A percentile compares a stretch with the other conserved stretches of the same genome.
Conservation (phyloP, 176 grass and related monocot genomes). For the Ampelocalamus luodianensis region DNA sequence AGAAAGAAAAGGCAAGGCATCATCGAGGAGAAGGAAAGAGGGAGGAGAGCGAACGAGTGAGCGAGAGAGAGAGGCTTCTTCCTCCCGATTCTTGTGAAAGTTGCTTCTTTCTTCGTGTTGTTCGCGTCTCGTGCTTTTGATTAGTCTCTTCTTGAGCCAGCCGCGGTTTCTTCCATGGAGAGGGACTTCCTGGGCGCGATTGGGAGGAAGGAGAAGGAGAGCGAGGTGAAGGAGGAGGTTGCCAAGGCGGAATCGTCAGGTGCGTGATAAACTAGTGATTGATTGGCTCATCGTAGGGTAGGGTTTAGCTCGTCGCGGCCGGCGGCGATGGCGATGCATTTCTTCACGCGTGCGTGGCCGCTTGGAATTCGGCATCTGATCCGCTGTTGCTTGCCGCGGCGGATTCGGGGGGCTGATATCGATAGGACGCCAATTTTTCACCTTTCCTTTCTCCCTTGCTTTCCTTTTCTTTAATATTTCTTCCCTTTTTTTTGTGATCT, state of each 20-base stretch:
- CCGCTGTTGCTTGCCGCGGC: not conserved
- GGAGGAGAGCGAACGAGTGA: not conserved
- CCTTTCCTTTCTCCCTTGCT: not conserved
- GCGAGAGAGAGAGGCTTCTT: too few relatives aligned
- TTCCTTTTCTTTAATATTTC: not conserved
- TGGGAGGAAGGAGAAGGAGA: slow-evolving; percentile 31
- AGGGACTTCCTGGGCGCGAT: slow-evolving; percentile 79
- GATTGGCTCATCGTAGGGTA: not conserved
- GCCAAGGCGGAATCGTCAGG: slow-evolving; percentile 32
- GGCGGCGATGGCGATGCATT: not conserved
- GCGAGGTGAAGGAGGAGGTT: slow-evolving; percentile 16
- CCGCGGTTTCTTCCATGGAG: slow-evolving; percentile 56
- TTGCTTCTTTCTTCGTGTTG: not conserved
- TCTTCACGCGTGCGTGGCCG: not conserved
- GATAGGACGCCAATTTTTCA: not conserved
- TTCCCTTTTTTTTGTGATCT: not conserved
- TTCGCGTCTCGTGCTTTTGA: not conserved
- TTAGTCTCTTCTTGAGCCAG: not conserved
- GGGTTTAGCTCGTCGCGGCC: not conserved
- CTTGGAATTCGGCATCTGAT: slow-evolving; percentile 9
- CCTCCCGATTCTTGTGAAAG: slow-evolving; percentile 15
- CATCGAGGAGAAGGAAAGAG: not conserved
- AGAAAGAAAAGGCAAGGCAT: slow-evolving; percentile 37
- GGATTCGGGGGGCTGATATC: not conserved
- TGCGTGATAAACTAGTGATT: slow-evolving; percentile 29